Evolutionary conservation across 2,329 filamentous ascomycete species (phyloP), one percentile per base, ranked within the genome.

Genomic region (Fusarium praegraminearum): DNA sequence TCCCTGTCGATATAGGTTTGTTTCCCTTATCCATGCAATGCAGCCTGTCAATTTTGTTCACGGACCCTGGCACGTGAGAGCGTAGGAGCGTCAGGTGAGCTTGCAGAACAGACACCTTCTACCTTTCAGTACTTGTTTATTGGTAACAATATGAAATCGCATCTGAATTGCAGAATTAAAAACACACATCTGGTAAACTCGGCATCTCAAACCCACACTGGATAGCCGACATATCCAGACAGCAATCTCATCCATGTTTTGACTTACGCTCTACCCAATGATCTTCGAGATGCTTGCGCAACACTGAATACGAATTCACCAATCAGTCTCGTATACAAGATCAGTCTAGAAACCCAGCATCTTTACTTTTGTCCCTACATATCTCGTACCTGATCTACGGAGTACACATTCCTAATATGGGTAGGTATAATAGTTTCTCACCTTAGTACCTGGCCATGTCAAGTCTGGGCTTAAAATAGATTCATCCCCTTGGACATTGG

Each of bases 41-140:
- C 33, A 32, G 32, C 41, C 18, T 61, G 30, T 32, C 26, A 24
- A 38, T 43, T 35, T 40, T 35, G 30, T 38, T 28, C 65, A 47
- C 26, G 55, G 30, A 22, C 35, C 38, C 47, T 60, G 55, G 43
- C 70, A 65, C 65, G 70, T 71, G 70, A 70, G 65, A 67, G 36
- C 65, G 70, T 71, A 70, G 67, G 65, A 67, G 36, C 26, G 28
- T 73, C 70, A 73, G 55, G 56, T 62, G 57, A 44, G 49, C 52
- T 24, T 35, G 28, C 22, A 40, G 18, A 24, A 28, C 15, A 30
- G 20, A 12, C 20, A 22, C 24, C 11, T 22, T 15, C n/a, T 40
- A 20, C 1, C 38, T 20, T 20, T 8, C 7, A 5, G 10, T 12
- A 40, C 24, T 44, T 44, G 10, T 26, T 7, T 22, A 28, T 16